Evolutionary conservation across 1,284 basidiomycete genomes (phyloP).

Genomic region (Ceratobasidium sp.): DNA sequence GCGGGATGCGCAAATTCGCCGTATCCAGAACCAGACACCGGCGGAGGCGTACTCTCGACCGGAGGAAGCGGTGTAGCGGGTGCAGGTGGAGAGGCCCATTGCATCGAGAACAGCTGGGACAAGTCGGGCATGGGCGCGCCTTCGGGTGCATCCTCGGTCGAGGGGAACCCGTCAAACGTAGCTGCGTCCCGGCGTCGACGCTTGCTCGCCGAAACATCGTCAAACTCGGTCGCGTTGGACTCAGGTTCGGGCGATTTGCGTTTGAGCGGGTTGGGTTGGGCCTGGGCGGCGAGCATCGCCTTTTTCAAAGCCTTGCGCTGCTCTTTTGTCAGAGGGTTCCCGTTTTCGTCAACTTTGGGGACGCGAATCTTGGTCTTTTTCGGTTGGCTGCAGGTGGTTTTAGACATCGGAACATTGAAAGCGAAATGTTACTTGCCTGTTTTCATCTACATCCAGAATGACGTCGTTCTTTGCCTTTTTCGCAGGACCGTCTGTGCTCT

Average conservation of each 20-base stretch:
- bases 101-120: constrained; percentile 20
- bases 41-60: neutral
- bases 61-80: neutral
- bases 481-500: neutral
- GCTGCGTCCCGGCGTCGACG: constrained; percentile 32
- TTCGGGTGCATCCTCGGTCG: constrained; percentile 1
- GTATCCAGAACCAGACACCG: neutral
- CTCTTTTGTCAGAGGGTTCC: constrained; percentile 19
- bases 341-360: constrained; percentile 25
- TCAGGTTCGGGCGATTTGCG: constrained; percentile 14
- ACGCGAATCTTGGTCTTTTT: constrained; percentile 29
- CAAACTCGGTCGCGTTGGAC: neutral
- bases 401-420: neutral
- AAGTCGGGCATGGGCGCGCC: constrained; percentile 9
- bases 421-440: neutral
- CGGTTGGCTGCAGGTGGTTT: constrained; percentile 4
- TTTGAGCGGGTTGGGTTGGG: constrained; percentile 26
- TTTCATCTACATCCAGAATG: neutral
- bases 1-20: constrained; percentile 21
- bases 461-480: constrained; percentile 11
- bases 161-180: constrained; percentile 28
- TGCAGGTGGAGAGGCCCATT: constrained; percentile 32
- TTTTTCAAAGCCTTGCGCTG: constrained; percentile 33
- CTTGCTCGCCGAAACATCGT: constrained; percentile 2
- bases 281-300: constrained; percentile 22